Conservation (phyloP, 495 filamentous ascomycete species). For the Choiromyces venosus region DNA sequence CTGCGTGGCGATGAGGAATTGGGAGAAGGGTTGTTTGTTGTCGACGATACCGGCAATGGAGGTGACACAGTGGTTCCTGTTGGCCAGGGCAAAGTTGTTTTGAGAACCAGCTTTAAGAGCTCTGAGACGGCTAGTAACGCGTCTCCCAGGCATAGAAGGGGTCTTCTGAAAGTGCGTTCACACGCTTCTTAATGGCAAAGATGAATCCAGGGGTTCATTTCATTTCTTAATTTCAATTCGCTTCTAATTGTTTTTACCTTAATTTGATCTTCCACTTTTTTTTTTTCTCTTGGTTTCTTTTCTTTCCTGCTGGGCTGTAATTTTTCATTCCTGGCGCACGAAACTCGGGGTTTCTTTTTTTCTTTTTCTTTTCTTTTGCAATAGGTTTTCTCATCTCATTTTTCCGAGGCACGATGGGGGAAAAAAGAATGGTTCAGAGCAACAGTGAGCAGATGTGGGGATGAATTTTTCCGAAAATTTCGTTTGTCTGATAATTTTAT, state of each 20-base stretch:
- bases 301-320: neutral
- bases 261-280: neutral
- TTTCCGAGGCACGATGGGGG: neutral
- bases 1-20: slow-evolving; percentile 74
- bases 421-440: neutral
- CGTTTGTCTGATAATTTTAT: neutral
- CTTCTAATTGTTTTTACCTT: neutral
- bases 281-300: neutral
- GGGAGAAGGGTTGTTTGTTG: slow-evolving; percentile 80
- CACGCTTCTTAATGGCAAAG: neutral
- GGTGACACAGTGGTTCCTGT: slow-evolving; percentile 68
- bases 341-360: neutral
- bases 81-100: slow-evolving; percentile 60
- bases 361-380: neutral
- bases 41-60: slow-evolving; percentile 70
- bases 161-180: slow-evolving; percentile 25
- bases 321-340: neutral
- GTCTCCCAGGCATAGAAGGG: slow-evolving; percentile 35
- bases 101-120: slow-evolving; percentile 60
- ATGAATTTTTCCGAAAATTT: neutral
- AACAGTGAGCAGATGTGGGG: neutral
- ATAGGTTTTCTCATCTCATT: neutral
- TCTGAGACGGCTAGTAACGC: slow-evolving; percentile 38
- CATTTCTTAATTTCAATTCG: neutral
- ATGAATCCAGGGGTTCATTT: neutral